Conservation (phyloP, 768 basidiomycete species). For the Termitomyces sp. region DNA sequence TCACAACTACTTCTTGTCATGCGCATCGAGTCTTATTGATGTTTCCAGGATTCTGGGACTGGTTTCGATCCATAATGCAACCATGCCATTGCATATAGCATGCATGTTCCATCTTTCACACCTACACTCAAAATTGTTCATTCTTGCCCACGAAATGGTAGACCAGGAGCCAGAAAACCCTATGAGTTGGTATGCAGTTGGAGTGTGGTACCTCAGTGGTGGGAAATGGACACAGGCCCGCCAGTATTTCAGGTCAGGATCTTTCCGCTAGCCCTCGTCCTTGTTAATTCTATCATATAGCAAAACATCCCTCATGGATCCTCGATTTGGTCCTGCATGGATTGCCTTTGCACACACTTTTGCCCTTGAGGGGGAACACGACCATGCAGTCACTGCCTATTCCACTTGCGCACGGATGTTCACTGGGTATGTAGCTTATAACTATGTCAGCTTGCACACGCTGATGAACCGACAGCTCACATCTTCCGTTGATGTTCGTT, state of each 20-base stretch:
- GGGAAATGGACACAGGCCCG: conserved; percentile 88
- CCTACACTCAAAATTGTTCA: conserved; percentile 89
- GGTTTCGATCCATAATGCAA: conserved; percentile 81
- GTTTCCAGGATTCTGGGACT: conserved; percentile 70
- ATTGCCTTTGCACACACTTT: conserved; percentile 97
- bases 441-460: background rate
- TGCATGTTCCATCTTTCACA: conserved; percentile 97
- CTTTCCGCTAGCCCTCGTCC: background rate
- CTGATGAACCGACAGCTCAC: conserved; percentile 56
- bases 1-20: background rate
- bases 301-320: conserved; percentile 96
- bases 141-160: conserved; percentile 94
- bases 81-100: conserved; percentile 92
- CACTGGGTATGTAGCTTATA: conserved; percentile 62
- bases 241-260: conserved; percentile 82
- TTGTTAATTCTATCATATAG: conserved; percentile 32
- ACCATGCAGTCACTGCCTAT: conserved; percentile 97
- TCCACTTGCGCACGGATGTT: conserved; percentile 96
- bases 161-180: conserved; percentile 91
- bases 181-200: conserved; percentile 97
- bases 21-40: background rate
- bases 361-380: conserved; percentile 95
- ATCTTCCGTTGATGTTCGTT: conserved; percentile 91
- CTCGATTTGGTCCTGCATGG: conserved; percentile 95
- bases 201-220: conserved; percentile 89